These are phyloP conservation scores for Mycocentrospora acerina DNA, from an alignment of 2,329 filamentous ascomycete genomes.

Conservation along the genomic window DNA sequence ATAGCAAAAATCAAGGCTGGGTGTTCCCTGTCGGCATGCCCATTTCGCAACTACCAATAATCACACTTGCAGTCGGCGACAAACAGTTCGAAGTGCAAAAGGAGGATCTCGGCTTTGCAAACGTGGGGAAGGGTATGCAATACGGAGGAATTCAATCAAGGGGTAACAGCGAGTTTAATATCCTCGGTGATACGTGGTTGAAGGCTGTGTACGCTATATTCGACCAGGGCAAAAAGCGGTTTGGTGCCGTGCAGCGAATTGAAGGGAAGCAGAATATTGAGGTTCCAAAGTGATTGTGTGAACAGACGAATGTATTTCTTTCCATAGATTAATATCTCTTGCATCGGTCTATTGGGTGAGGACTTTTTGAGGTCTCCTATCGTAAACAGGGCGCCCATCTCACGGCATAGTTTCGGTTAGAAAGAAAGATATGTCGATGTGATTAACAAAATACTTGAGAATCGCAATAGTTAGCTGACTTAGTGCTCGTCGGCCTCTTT, in stretches of 20 bases:
- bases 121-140: conserved; percentile 20
- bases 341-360: too few species aligned
- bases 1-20: conserved; percentile 54
- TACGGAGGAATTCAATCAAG: conserved; percentile 26
- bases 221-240: conserved; percentile 19
- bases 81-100: conserved; percentile 21
- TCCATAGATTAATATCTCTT: too few species aligned
- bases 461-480: too few species aligned
- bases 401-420: too few species aligned
- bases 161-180: conserved; percentile 24
- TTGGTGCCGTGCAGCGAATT: conserved; percentile 25
- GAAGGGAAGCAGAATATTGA: conserved; percentile 19
- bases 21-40: conserved; percentile 48
- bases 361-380: too few species aligned
- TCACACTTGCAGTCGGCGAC: conserved; percentile 25
- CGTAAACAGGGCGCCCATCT: too few species aligned
- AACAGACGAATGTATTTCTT: too few species aligned
- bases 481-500: too few species aligned
- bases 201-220: conserved; percentile 30
- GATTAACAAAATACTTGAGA: too few species aligned
- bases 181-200: conserved; percentile 22
- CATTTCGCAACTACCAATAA: conserved; percentile 12
- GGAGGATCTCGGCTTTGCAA: conserved; percentile 27
- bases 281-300: too few species aligned
- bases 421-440: too few species aligned